Evolutionary conservation across 352 stramenopile species (phyloP).

Genomic region (Globisporangium ultimum): DNA sequence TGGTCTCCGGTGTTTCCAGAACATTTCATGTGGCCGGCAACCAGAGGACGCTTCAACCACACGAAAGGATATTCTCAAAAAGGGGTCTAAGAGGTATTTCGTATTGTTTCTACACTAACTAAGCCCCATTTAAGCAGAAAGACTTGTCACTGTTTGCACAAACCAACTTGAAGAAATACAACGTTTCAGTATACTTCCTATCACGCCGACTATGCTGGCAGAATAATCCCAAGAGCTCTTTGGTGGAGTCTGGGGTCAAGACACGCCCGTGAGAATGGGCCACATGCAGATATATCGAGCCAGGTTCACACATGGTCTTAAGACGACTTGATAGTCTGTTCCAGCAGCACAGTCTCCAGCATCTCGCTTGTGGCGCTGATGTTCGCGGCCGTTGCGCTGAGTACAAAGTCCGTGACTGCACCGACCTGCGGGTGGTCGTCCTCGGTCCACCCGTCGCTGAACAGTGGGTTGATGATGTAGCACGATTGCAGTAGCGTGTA

Average conservation of each 20-base stretch:
- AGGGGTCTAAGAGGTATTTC: too few relatives aligned
- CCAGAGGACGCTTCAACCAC: not conserved
- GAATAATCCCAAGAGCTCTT: too few relatives aligned
- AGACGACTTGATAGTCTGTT: conserved; percentile 34
- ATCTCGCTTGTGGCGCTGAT: conserved; percentile 31
- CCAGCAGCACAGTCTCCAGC: conserved; percentile 51
- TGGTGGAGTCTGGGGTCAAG: too few relatives aligned
- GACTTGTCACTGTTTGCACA: too few relatives aligned
- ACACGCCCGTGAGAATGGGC: too few relatives aligned
- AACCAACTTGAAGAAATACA: too few relatives aligned
- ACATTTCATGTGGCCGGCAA: not conserved
- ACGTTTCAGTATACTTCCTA: too few relatives aligned
- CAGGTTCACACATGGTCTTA: conserved; percentile 11
- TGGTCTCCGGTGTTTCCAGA: not conserved
- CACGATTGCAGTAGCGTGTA: conserved; percentile 26
- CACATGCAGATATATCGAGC: too few relatives aligned
- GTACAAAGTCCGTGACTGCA: conserved; percentile 40
- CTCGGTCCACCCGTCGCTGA: conserved; percentile 5
- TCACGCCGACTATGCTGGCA: too few relatives aligned
- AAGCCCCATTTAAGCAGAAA: too few relatives aligned
- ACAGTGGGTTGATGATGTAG: conserved; percentile 31
- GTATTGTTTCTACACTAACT: too few relatives aligned
- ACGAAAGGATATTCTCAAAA: conserved; percentile 2
- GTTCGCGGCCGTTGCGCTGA: conserved; percentile 30
- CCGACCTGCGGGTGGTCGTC: conserved; percentile 22